Evolutionary conservation across 148 eudicot genomes (phyloP), one percentile per base, ranked within the genome.

Genomic region (Amaranthus cruentus): DNA sequence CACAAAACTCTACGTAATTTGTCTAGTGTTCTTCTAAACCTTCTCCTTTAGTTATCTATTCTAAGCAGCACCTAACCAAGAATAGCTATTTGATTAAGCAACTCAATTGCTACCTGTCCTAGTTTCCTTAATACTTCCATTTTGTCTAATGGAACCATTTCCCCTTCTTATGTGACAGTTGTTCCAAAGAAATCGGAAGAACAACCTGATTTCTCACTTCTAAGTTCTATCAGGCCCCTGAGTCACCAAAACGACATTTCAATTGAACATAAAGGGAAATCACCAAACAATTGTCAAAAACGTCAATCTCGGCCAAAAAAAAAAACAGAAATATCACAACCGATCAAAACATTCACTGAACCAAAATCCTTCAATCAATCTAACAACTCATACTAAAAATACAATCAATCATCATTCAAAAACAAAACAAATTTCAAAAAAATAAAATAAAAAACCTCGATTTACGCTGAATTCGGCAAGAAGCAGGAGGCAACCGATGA

Each of bases 381-480:
- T 18, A 46, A 44, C 15, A 4, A 69, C 46, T 59, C 9, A 18
- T 28, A 28, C 38, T 28, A 28, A 9, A 5, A 2, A 21, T n/a
- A 4, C 5, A 63, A 47, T n/a, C 9, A 55, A 48, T 18, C 10
- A 48, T 28, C 9, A 52, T 3, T 51, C 5, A 56, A 71, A 57
- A 4, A 8, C 13, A 60, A 57, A 14, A n/a, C 67, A 48, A 46
- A 66, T 42, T 9, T 11, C 2, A 0, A 49, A 74, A 50, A 9
- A 52, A 44, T 38, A 42, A 57, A 49, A 43, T 6, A 1, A n/a
- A 69, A 55, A 55, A 89, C 94, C 91, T 86, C 64, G 77, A 66
- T 75, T 78, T 84, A 48, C 89, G 89, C 58, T 76, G 84, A 3
- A 80, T 84, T 55, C 69, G 82, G 71, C 91, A 85, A 49, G 83